These are phyloP conservation scores for Solanum sparsipilum DNA, from an alignment of 257 asterid genomes.

Conservation along the genomic window DNA sequence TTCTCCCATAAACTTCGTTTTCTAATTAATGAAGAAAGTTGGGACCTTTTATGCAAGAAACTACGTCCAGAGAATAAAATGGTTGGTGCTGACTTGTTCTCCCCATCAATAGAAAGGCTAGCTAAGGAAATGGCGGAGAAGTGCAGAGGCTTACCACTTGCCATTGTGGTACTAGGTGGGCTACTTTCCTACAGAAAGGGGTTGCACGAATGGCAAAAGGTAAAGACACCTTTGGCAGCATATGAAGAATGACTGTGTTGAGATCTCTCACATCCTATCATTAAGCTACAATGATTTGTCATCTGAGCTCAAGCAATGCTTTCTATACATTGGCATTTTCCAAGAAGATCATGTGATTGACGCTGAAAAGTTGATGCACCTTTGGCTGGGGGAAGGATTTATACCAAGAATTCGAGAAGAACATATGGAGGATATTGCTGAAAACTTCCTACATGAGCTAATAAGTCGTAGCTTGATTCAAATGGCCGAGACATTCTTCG, in stretches of 20 bases:
- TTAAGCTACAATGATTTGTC: too few species aligned
- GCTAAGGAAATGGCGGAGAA: background rate
- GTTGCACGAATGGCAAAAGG: background rate
- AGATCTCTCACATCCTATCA: too few species aligned
- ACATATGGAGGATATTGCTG: background rate
- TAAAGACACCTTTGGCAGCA: background rate
- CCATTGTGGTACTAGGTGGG: slow-evolving; percentile 2
- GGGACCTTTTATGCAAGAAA: too few species aligned
- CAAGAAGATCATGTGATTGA: background rate
- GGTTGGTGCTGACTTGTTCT: background rate
- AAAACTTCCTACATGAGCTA: background rate
- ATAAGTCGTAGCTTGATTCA: background rate
- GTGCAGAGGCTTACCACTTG: slow-evolving; percentile 1
- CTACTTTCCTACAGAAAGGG: background rate
- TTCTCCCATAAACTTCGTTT: too few species aligned
- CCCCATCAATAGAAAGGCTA: background rate
- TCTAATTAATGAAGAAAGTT: too few species aligned
- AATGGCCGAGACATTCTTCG: background rate
- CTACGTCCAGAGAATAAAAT: background rate
- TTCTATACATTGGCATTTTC: background rate
- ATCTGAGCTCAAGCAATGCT: too few species aligned
- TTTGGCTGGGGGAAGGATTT: background rate
- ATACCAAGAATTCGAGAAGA: background rate
- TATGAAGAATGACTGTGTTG: too few species aligned
- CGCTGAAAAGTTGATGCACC: background rate